phyloP scores from a whole-genome alignment of 768 basidiomycete species.

The Cyclocybe cylindracea region DNA sequence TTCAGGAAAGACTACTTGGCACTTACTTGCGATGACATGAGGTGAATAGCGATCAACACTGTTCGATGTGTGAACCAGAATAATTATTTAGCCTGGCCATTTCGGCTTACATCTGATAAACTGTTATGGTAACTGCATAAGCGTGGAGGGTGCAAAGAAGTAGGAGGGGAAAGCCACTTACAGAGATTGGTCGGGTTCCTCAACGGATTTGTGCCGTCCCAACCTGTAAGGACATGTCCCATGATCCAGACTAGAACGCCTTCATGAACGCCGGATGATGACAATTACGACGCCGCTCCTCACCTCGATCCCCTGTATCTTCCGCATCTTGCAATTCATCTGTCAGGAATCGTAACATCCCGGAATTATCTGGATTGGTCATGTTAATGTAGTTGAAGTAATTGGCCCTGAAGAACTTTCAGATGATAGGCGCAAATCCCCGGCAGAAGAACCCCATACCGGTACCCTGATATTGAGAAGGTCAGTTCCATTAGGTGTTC shows the following conservation, averaged over 20 bases:
- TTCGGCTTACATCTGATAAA: slow-evolving; percentile 39
- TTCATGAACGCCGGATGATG: slow-evolving; percentile 7
- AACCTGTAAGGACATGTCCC: slow-evolving; percentile 56
- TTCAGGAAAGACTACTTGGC: slow-evolving; percentile 3
- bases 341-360: slow-evolving; percentile 77
- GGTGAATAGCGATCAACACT: slow-evolving; percentile 80
- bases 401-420: slow-evolving; percentile 47
- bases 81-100: background rate
- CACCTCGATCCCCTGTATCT: slow-evolving; percentile 72
- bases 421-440: background rate
- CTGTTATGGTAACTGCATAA: slow-evolving; percentile 8
- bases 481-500: background rate
- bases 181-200: slow-evolving; percentile 70
- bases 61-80: too few species aligned
- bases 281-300: slow-evolving; percentile 14
- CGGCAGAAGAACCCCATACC: slow-evolving; percentile 19
- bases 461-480: slow-evolving; percentile 31
- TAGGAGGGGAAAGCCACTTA: slow-evolving; percentile 31
- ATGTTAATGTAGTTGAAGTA: slow-evolving; percentile 80
- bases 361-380: slow-evolving; percentile 66
- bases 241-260: slow-evolving; percentile 35
- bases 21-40: slow-evolving; percentile 74
- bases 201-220: slow-evolving; percentile 73
- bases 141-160: background rate
- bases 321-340: slow-evolving; percentile 80